A percentile compares a stretch with the other conserved stretches of the same genome.
Evolutionary conservation across 495 filamentous ascomycete species (phyloP).

Genomic region (Talaromyces thailandensis): DNA sequence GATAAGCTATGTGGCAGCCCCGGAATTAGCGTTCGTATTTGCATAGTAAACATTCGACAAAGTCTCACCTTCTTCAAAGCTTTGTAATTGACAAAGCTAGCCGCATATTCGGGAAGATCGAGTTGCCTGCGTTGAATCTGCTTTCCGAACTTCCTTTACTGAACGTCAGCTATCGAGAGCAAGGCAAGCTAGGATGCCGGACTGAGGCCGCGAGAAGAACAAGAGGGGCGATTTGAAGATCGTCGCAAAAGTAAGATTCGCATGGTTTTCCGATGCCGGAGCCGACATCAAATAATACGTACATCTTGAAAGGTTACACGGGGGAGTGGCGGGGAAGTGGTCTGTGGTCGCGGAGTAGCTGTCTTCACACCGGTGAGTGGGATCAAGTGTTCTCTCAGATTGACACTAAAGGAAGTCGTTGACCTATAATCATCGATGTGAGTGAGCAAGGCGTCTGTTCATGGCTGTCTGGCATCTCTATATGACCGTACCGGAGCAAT

Average conservation of each 20-base stretch:
- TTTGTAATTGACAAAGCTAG: conserved; percentile 99
- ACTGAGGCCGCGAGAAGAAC: not conserved
- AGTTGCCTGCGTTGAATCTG: conserved; percentile 97
- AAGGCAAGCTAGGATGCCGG: not conserved
- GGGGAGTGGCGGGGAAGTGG: not conserved
- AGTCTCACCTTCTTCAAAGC: conserved; percentile 82
- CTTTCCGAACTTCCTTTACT: conserved; percentile 94
- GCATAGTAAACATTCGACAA: not conserved
- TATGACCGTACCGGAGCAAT: not conserved
- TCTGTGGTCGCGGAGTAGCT: not conserved
- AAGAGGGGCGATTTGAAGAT: not conserved
- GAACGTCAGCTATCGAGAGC: not conserved
- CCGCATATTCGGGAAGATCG: conserved; percentile 97
- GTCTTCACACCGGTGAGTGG: not conserved
- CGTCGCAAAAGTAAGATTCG: not conserved
- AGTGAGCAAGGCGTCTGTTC: not conserved
- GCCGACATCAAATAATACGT: not conserved
- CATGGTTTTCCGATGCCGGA: not conserved
- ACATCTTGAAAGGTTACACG: conserved; percentile 1
- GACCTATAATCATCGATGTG: not conserved
- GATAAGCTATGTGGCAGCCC: conserved; percentile 56
- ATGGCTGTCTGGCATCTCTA: not conserved
- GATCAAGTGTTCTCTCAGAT: not conserved
- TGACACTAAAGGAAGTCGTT: not conserved
- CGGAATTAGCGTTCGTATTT: not conserved